phyloP scores from a whole-genome alignment of 2,329 filamentous ascomycete species.

The Anthostomella pinea region DNA sequence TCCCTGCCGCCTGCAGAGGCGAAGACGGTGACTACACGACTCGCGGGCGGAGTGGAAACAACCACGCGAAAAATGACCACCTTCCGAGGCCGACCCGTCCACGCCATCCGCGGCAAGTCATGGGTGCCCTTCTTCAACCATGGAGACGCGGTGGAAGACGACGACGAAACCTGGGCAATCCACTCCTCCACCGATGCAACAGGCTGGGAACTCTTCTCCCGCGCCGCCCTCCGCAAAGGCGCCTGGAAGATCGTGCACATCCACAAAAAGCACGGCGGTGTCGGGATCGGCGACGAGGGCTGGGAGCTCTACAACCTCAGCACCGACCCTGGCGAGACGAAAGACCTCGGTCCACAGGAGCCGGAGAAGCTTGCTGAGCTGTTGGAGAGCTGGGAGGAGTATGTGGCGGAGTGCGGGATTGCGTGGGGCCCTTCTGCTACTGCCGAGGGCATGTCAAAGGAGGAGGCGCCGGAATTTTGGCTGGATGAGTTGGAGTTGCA shows the following conservation, averaged over 20 bases:
- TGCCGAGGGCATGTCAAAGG: neutral
- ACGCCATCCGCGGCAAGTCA: slow-evolving; percentile 10
- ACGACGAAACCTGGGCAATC: slow-evolving; percentile 1
- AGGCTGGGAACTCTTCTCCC: slow-evolving; percentile 1
- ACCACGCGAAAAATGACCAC: slow-evolving; percentile 2
- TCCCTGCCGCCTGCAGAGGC: slow-evolving; percentile 29
- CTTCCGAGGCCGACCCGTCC: slow-evolving; percentile 13
- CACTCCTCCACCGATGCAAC: neutral
- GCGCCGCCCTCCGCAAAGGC: slow-evolving; percentile 5
- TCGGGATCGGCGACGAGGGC: slow-evolving; percentile 1
- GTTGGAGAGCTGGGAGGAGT: slow-evolving; percentile 1
- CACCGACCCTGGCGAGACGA: slow-evolving; percentile 8
- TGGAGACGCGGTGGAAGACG: neutral
- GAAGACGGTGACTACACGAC: slow-evolving; percentile 9
- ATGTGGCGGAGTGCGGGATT: slow-evolving; percentile 21
- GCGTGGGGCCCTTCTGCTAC: neutral
- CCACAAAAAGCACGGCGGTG: slow-evolving; percentile 1
- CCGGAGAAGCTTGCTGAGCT: neutral
- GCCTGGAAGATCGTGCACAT: slow-evolving; percentile 7
- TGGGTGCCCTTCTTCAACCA: neutral
- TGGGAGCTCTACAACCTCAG: slow-evolving; percentile 9
- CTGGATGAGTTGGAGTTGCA: neutral
- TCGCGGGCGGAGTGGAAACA: slow-evolving; percentile 1
- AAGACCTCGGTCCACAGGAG: slow-evolving; percentile 2
- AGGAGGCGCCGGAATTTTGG: neutral